phyloP scores from a whole-genome alignment of 305 asterid genomes.

The Fraxinus ornus region DNA sequence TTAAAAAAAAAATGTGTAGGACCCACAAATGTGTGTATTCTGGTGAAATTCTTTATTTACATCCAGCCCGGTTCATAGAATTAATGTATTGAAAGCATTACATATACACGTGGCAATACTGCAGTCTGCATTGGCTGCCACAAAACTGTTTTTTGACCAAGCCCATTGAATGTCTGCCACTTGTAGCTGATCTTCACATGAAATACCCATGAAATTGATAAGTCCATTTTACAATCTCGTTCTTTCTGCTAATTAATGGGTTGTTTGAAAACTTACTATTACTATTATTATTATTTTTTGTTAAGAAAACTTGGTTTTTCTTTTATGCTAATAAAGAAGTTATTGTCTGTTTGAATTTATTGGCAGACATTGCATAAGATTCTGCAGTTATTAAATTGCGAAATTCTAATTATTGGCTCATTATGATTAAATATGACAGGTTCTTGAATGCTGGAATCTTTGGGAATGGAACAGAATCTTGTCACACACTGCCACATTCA shows the following conservation, averaged over 20 bases:
- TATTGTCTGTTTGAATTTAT: background rate
- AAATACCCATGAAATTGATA: background rate
- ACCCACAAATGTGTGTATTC: too few relatives aligned
- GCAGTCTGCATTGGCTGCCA: too few relatives aligned
- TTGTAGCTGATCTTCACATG: background rate
- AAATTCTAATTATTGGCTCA: background rate
- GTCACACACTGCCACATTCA: constrained; percentile 58
- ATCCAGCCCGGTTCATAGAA: too few relatives aligned
- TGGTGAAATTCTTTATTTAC: too few relatives aligned
- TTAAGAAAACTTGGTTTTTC: too few relatives aligned
- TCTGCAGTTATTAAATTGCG: background rate
- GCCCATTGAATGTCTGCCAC: too few relatives aligned
- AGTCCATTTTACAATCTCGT: background rate
- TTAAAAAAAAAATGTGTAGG: too few relatives aligned
- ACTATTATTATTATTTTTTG: too few relatives aligned
- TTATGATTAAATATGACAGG: constrained; percentile 30
- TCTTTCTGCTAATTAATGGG: background rate
- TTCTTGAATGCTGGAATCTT: constrained; percentile 79
- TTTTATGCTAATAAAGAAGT: background rate
- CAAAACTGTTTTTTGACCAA: too few relatives aligned
- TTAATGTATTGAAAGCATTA: too few relatives aligned
- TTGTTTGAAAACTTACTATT: too few relatives aligned
- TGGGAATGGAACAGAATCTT: constrained; percentile 56
- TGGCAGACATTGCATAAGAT: background rate
- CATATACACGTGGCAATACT: too few relatives aligned